phyloP scores from a whole-genome alignment of 176 grass and related monocot species.

The Canna indica region DNA sequence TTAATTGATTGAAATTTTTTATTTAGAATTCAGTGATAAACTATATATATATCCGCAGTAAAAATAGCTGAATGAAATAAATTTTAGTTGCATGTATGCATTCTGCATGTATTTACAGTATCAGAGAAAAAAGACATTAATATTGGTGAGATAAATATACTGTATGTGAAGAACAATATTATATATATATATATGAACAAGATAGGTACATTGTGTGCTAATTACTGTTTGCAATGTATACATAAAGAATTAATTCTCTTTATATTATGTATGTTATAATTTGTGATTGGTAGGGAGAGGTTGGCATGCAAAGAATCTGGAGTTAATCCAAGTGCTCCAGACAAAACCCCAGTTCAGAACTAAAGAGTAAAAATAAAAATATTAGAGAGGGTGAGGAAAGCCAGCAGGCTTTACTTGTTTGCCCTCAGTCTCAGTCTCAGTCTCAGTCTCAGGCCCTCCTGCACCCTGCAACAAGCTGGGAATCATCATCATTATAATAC shows the following conservation, averaged over 20 bases:
- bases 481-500: not conserved
- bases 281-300: not conserved
- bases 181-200: not conserved
- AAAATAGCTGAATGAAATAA: no score
- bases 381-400: not conserved
- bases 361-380: not conserved
- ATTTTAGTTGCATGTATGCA: no score
- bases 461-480: no score
- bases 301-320: conserved; percentile 4
- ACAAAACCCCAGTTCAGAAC: conserved; percentile 6
- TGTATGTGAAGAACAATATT: no score
- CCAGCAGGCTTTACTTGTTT: conserved; percentile 3
- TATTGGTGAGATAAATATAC: no score
- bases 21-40: no score
- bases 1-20: no score
- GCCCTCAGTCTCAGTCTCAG: not conserved
- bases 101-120: no score
- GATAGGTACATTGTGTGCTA: no score
- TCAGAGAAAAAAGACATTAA: no score
- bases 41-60: no score
- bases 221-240: not conserved
- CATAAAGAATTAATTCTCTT: not conserved
- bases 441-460: no score
- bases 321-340: conserved; percentile 21
- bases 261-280: not conserved